These are phyloP conservation scores for Penstemon barbatus DNA, from an alignment of 257 asterid species.

Conservation along the genomic window DNA sequence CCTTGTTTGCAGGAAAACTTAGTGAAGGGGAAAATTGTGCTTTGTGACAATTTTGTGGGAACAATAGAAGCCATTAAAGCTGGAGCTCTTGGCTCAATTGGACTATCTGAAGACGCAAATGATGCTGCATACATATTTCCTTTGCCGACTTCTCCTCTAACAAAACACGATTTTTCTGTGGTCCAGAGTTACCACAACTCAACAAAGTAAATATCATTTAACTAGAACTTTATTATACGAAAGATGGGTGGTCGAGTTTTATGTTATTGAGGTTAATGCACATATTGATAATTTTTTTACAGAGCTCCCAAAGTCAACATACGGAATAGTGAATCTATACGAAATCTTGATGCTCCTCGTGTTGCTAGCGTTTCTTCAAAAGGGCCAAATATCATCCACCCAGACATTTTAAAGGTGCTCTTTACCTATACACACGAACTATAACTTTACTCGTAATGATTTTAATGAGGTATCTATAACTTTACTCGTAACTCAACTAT, in stretches of 20 bases:
- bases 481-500: too few species aligned
- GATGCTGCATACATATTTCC: background rate
- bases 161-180: background rate
- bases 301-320: too few species aligned
- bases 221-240: too few species aligned
- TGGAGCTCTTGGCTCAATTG: conserved; percentile 22
- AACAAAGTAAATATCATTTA: conserved; percentile 5
- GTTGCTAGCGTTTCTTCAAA: too few species aligned
- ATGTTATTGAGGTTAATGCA: background rate
- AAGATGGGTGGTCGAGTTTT: too few species aligned
- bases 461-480: too few species aligned
- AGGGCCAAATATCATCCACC: too few species aligned
- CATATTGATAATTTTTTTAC: background rate
- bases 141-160: conserved; percentile 3
- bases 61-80: conserved; percentile 3
- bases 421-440: too few species aligned
- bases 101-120: background rate
- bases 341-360: too few species aligned
- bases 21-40: conserved; percentile 33
- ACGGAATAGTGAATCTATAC: too few species aligned
- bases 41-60: conserved; percentile 6
- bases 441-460: too few species aligned
- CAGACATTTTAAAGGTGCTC: too few species aligned
- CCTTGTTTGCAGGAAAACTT: conserved; percentile 18
- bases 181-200: background rate